These are phyloP conservation scores for Fusarium circinatum DNA, from an alignment of 2,329 filamentous ascomycete species.

Conservation along the genomic window DNA sequence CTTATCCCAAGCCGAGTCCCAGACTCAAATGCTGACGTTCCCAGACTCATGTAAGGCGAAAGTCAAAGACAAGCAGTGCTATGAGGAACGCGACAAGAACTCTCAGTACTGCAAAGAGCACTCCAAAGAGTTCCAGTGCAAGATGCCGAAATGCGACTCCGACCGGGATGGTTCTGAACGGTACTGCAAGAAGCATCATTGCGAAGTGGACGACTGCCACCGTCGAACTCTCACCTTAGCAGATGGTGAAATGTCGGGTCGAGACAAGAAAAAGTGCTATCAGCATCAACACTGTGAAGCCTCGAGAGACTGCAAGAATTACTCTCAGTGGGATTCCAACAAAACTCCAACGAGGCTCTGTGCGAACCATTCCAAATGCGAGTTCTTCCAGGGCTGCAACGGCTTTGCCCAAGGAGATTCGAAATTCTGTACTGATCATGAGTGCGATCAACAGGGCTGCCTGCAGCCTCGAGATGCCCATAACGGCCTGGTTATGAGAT, in stretches of 20 bases:
- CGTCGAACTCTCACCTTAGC: not conserved
- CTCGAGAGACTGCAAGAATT: not conserved
- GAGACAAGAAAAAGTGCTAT: not conserved
- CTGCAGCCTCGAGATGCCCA: not conserved
- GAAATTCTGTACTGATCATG: slow-evolving; percentile 22
- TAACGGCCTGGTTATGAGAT: not conserved
- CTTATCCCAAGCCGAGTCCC: fast-evolving
- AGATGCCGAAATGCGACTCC: not conserved
- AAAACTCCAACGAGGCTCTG: slow-evolving; percentile 9
- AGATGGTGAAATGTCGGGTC: not conserved
- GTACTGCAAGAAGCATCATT: slow-evolving; percentile 18
- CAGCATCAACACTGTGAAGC: slow-evolving; percentile 26
- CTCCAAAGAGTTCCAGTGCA: slow-evolving; percentile 1
- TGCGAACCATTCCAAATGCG: slow-evolving; percentile 18
- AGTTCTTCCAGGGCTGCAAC: slow-evolving; percentile 10
- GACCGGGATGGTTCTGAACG: not conserved
- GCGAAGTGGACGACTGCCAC: not conserved
- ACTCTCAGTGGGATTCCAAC: not conserved
- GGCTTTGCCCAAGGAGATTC: not conserved
- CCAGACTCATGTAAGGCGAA: slow-evolving; percentile 12
- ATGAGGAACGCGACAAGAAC: not conserved
- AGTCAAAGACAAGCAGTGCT: slow-evolving; percentile 2
- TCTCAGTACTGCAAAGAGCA: slow-evolving; percentile 12
- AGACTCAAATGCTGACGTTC: not conserved
- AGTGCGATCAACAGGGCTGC: slow-evolving; percentile 17